Evolutionary conservation across 2,329 filamentous ascomycete species (phyloP), one percentile per base, ranked within the genome.

Genomic region (Lachnellula occidentalis): DNA sequence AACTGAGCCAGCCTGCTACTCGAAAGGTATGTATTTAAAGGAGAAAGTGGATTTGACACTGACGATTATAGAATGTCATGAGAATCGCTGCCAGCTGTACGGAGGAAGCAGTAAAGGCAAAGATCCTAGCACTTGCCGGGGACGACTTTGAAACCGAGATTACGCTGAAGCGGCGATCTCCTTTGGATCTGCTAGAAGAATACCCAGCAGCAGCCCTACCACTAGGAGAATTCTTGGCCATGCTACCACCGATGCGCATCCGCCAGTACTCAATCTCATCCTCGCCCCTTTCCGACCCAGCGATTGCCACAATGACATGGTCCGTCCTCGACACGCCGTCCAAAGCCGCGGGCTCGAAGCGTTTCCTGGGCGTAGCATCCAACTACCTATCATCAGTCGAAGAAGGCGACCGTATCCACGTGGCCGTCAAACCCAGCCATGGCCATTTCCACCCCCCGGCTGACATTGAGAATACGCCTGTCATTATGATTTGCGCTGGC

Each of bases 211-310:
- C 88, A 34, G 71, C 78, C 2, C 70, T 92, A 0, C 77, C 87
- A 0, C 78, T 94, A 36, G 78, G 78, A 3, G 72, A 80, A 17
- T 92, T 87, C 72, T 75, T 94, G 7, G 76, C 78, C 34, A 85
- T 90, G 76, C 78, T 91, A 0, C 86, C 87, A 1, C 85, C 88
- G 0, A 88, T 94, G 83, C 83, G 87, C 27, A 78, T 88, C 39
- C 80, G 87, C n/a, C 85, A 89, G 68, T 91, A 91, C 74, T 88
- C 84, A 34, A 90, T 92, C 65, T 90, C 87, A 0, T 90, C 87
- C 0, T 89, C 87, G 0, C 86, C 87, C 0, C 74, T 89, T 0
- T 75, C 73, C 5, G 45, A 45, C 22, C n/a, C 54, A 45, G 24
- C 37, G 24, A 64, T 69, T 5, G 80, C 79, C 1, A 74, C 75